A percentile compares a stretch with the other conserved stretches of the same genome.
phyloP scores from a whole-genome alignment of 768 basidiomycete species.

The Trametes sanguinea region DNA sequence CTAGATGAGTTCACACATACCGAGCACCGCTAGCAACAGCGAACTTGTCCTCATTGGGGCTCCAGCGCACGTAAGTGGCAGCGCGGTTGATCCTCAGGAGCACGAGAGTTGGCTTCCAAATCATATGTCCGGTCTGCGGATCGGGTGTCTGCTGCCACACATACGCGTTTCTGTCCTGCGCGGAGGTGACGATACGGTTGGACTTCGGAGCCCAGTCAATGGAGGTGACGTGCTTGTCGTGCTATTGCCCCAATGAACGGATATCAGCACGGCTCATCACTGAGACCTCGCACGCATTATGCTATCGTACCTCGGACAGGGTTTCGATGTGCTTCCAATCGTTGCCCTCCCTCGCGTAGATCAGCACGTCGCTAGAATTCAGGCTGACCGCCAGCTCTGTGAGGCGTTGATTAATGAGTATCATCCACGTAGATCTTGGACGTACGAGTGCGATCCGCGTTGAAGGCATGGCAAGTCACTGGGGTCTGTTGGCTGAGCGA shows the following conservation, averaged over 20 bases:
- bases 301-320: slow-evolving; percentile 72
- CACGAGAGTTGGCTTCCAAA: slow-evolving; percentile 98
- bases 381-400: slow-evolving; percentile 90
- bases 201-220: slow-evolving; percentile 98
- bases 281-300: neutral
- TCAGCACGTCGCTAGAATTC: slow-evolving; percentile 86
- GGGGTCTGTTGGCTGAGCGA: slow-evolving; percentile 80
- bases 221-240: slow-evolving; percentile 96
- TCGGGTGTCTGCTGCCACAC: slow-evolving; percentile 91
- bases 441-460: slow-evolving; percentile 82
- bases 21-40: slow-evolving; percentile 96
- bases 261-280: neutral
- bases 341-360: slow-evolving; percentile 65
- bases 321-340: slow-evolving; percentile 76
- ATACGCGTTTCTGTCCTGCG: slow-evolving; percentile 99
- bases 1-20: slow-evolving; percentile 40
- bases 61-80: slow-evolving; percentile 95
- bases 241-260: slow-evolving; percentile 47
- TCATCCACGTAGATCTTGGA: slow-evolving; percentile 23
- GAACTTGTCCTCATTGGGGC: slow-evolving; percentile 97
- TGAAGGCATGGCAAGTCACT: slow-evolving; percentile 90
- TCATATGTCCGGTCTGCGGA: slow-evolving; percentile 62
- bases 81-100: slow-evolving; percentile 93
- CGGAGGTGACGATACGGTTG: slow-evolving; percentile 96
- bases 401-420: neutral